A percentile compares a stretch with the other conserved stretches of the same genome.
Evolutionary conservation across 2,329 filamentous ascomycete genomes (phyloP).

Genomic region (Delphinella strobiligena): DNA sequence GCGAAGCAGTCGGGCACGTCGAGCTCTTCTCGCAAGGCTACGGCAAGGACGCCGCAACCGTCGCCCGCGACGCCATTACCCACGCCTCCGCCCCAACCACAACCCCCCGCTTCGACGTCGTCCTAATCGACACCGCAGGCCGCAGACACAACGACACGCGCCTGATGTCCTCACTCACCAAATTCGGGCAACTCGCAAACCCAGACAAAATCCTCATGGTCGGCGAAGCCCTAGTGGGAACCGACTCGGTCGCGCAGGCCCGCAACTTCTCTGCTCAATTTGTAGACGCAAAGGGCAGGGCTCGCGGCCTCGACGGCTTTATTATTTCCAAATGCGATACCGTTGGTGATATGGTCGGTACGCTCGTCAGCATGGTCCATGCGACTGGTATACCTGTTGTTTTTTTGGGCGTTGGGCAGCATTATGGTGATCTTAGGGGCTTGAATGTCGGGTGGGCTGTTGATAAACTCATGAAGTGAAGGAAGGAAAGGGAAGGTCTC

Average conservation of each 20-base stretch:
- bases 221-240: conserved; percentile 81
- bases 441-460: conserved; percentile 54
- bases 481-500: background rate
- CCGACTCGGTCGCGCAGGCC: conserved; percentile 88
- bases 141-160: conserved; percentile 90
- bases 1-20: conserved; percentile 69
- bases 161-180: conserved; percentile 92
- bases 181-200: conserved; percentile 90
- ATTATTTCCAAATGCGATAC: conserved; percentile 99
- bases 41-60: conserved; percentile 90
- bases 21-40: conserved; percentile 96
- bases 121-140: conserved; percentile 92
- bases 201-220: conserved; percentile 99
- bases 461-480: conserved; percentile 46
- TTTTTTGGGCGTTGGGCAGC: conserved; percentile 67
- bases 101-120: conserved; percentile 79
- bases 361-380: conserved; percentile 92
- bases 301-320: conserved; percentile 81
- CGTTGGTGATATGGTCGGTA: conserved; percentile 97
- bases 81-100: conserved; percentile 54
- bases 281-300: conserved; percentile 32
- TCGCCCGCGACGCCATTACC: conserved; percentile 85
- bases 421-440: conserved; percentile 53
- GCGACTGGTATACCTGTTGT: conserved; percentile 92
- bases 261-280: conserved; percentile 94